phyloP scores from a whole-genome alignment of 2,329 filamentous ascomycete genomes.

The Aureobasidium zeae region DNA sequence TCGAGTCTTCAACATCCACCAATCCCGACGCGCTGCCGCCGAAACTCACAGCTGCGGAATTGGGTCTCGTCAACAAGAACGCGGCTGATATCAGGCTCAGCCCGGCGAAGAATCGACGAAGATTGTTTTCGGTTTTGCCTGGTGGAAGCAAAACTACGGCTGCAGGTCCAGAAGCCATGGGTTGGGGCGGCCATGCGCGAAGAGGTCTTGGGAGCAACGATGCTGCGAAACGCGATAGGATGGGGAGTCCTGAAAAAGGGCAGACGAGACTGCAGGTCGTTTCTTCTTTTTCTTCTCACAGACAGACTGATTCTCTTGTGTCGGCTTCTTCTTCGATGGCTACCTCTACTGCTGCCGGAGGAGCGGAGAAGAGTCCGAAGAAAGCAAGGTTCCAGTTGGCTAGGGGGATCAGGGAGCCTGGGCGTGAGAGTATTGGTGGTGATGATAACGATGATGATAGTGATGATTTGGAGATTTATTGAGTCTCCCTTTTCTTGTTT shows the following conservation, averaged over 20 bases:
- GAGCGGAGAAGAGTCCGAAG: conserved; percentile 32
- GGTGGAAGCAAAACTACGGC: conserved; percentile 27
- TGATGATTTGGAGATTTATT: conserved; percentile 38
- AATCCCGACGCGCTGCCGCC: conserved; percentile 16
- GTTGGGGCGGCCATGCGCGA: conserved; percentile 40
- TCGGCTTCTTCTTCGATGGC: conserved; percentile 8
- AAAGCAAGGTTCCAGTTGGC: conserved; percentile 39
- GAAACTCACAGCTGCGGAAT: conserved; percentile 27
- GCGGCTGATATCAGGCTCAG: conserved; percentile 35
- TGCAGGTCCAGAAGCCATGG: conserved; percentile 31
- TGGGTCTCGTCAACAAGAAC: conserved; percentile 37
- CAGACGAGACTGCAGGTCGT: too few relatives aligned
- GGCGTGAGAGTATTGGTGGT: conserved; percentile 37
- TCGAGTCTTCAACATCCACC: conserved; percentile 8
- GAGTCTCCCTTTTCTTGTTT: too few relatives aligned
- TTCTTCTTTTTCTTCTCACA: conserved; percentile 20
- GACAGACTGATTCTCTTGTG: not conserved
- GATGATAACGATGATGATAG: conserved; percentile 35
- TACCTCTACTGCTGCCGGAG: conserved; percentile 19
- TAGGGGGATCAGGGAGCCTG: conserved; percentile 42
- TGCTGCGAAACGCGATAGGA: conserved; percentile 15
- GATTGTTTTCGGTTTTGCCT: conserved; percentile 26
- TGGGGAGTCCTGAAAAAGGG: conserved; percentile 25
- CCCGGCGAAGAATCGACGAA: conserved; percentile 35
- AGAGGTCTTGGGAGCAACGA: conserved; percentile 29